phyloP scores from a whole-genome alignment of 148 eudicot species.

The Amaranthus hypochondriacus region DNA sequence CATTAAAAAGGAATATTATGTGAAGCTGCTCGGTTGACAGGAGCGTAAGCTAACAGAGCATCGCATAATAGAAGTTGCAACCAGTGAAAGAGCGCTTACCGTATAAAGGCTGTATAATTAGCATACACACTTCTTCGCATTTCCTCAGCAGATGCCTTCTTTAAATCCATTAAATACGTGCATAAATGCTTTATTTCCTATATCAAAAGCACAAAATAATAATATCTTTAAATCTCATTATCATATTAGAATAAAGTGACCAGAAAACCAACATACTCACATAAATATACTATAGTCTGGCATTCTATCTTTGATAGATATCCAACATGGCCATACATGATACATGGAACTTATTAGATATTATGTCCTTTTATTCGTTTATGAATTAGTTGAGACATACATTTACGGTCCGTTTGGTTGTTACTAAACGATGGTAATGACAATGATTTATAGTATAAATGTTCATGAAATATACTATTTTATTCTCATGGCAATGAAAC shows the following conservation, averaged over 20 bases:
- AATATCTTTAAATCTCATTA: conserved; percentile 1
- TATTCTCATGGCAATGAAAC: too few relatives aligned
- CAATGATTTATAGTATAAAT: too few relatives aligned
- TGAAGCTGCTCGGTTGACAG: background rate
- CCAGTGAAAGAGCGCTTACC: conserved; percentile 44
- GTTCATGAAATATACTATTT: too few relatives aligned
- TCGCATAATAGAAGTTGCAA: background rate
- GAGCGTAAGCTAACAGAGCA: background rate
- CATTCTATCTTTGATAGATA: background rate
- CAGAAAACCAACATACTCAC: background rate
- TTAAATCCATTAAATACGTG: conserved; percentile 78
- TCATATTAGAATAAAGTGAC: background rate
- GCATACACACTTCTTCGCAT: conserved; percentile 98
- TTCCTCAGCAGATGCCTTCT: conserved; percentile 96
- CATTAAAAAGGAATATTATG: background rate
- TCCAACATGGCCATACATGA: background rate
- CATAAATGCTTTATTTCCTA: conserved; percentile 94
- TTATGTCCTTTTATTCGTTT: too few relatives aligned
- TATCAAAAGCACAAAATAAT: conserved; percentile 1
- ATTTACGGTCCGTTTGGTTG: too few relatives aligned
- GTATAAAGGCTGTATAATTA: conserved; percentile 88
- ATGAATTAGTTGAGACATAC: too few relatives aligned
- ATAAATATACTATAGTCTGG: background rate
- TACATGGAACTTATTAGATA: background rate
- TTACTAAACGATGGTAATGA: too few relatives aligned